Evolutionary conservation across 306 rosid species (phyloP).

Genomic region (Vachellia pachyceras): DNA sequence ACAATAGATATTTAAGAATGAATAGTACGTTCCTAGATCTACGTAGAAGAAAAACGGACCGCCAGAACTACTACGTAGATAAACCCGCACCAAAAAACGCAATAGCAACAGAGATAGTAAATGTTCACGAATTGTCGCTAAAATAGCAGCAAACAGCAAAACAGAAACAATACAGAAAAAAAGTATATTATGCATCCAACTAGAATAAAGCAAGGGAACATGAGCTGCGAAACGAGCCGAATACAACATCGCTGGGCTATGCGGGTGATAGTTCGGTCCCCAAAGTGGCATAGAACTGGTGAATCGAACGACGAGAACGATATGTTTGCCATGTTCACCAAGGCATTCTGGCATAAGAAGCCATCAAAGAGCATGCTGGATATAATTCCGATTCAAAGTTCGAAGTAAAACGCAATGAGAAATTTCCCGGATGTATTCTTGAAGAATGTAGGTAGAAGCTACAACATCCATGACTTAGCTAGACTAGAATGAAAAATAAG

Average conservation of each 20-base stretch:
- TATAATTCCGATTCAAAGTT: background rate
- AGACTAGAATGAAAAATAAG: background rate
- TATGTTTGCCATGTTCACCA: constrained; percentile 1
- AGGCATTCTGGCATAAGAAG: background rate
- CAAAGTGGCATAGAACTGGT: background rate
- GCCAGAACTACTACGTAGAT: background rate
- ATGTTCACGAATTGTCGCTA: background rate
- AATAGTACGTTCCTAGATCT: background rate
- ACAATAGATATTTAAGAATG: background rate
- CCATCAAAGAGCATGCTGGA: background rate
- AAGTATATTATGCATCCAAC: background rate
- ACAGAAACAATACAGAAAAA: background rate
- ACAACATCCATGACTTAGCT: background rate
- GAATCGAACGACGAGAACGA: background rate
- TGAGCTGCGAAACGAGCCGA: background rate
- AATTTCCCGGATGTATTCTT: background rate
- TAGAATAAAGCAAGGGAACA: background rate
- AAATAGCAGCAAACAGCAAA: background rate
- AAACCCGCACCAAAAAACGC: background rate
- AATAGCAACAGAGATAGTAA: background rate
- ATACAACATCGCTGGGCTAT: background rate
- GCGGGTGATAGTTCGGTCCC: background rate
- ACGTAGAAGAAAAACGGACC: background rate
- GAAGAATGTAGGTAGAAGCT: background rate
- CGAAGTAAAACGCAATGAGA: background rate